Evolutionary conservation across 345 rosid species (phyloP).

Genomic region (Citrus sp.): DNA sequence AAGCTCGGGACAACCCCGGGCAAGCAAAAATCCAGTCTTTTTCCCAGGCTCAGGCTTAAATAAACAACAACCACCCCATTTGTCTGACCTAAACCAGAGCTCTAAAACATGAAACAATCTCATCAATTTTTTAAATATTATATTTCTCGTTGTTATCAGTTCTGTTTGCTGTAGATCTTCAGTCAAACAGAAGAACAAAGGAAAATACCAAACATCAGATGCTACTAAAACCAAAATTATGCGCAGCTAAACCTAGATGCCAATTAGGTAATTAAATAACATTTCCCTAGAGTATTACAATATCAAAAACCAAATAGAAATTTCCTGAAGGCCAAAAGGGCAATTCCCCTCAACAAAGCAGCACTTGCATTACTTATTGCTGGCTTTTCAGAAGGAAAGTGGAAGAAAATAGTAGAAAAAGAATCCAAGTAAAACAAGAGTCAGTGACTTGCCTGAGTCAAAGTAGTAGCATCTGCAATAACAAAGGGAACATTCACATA

Average conservation of each 20-base stretch:
- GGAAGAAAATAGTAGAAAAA: neutral
- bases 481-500: slow-evolving; percentile 98
- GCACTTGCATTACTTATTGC: neutral
- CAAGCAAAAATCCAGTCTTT: too few species aligned
- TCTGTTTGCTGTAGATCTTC: too few species aligned
- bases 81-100: too few species aligned
- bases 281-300: neutral
- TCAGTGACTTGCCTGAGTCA: slow-evolving; percentile 77
- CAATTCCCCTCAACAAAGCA: neutral
- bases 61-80: too few species aligned
- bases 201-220: neutral
- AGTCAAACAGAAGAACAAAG: too few species aligned
- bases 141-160: neutral
- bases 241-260: neutral
- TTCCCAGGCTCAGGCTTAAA: too few species aligned
- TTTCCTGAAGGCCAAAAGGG: neutral
- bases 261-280: neutral
- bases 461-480: slow-evolving; percentile 94
- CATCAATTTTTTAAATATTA: neutral
- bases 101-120: neutral
- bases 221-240: neutral
- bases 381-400: neutral
- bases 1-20: too few species aligned
- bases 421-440: neutral
- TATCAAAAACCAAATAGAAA: neutral